phyloP scores from a whole-genome alignment of 1,139 yeast species.

The Pneumocystis murina region DNA sequence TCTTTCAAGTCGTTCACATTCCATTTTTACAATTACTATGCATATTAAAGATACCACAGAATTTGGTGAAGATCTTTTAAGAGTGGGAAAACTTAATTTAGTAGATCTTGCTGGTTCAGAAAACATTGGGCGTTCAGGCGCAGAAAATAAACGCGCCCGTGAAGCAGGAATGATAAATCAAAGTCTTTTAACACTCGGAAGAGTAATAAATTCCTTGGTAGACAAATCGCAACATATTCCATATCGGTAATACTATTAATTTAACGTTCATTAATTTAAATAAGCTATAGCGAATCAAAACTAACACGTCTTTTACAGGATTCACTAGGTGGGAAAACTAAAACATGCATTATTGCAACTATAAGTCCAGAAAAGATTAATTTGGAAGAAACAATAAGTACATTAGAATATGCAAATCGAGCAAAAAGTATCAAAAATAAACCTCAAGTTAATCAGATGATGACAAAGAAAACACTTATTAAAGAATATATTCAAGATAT shows the following conservation, averaged over 20 bases:
- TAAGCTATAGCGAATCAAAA: slow-evolving; percentile 40
- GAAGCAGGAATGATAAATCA: slow-evolving; percentile 86
- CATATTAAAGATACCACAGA: slow-evolving; percentile 32
- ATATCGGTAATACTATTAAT: slow-evolving; percentile 31
- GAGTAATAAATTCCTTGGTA: slow-evolving; percentile 64
- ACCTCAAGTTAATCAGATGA: slow-evolving; percentile 48
- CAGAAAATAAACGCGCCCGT: slow-evolving; percentile 59
- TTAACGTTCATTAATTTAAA: not conserved
- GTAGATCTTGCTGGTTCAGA: slow-evolving; percentile 88
- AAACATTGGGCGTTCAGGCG: slow-evolving; percentile 66
- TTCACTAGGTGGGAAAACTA: slow-evolving; percentile 70
- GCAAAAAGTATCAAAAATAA: slow-evolving; percentile 65
- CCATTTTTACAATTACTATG: slow-evolving; percentile 53
- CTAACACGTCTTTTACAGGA: slow-evolving; percentile 66
- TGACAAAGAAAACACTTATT: slow-evolving; percentile 36
- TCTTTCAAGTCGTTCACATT: slow-evolving; percentile 59
- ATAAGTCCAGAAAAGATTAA: slow-evolving; percentile 65
- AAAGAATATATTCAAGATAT: slow-evolving; percentile 39
- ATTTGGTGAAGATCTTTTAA: slow-evolving; percentile 25
- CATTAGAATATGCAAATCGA: slow-evolving; percentile 70
- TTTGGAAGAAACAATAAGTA: slow-evolving; percentile 64
- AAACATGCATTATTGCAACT: slow-evolving; percentile 67
- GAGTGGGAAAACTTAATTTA: slow-evolving; percentile 49
- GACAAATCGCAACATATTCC: slow-evolving; percentile 57
- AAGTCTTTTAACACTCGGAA: slow-evolving; percentile 63